Evolutionary conservation across 2,329 filamentous ascomycete genomes (phyloP), one percentile per base, ranked within the genome.

Genomic region (Paracorniculantispora psalliotae): DNA sequence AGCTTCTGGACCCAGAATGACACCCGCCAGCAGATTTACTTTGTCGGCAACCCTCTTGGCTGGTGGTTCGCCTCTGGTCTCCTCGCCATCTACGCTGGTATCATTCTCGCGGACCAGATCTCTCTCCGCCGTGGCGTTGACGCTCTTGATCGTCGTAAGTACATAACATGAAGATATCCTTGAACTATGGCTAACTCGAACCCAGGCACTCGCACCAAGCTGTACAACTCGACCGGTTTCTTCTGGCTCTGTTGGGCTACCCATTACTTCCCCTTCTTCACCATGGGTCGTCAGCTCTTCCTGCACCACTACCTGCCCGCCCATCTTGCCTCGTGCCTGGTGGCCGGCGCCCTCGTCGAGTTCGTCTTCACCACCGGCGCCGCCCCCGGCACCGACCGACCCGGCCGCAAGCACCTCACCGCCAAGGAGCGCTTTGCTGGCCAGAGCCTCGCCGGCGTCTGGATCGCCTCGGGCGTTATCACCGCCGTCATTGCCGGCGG

Each of bases 1-100:
- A 97, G 92, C 75, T 99, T 99, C 87, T 99, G 94, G 94, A 99
- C 94, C 9, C 90, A 97, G 72, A 92, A 91, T 72, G 91, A 96
- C 59, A 97, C 93, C 10, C 87, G 91, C 62, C 87, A 96, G 77
- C 94, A 99, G 74, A 99, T 99, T 65, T 99, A 99, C 78, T 99
- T 99, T 81, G 79, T 99, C 30, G 94, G 94, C 59, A 99, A 99
- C 77, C 94, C 94, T 0, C 75, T 97, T 63, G 94, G 93, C 60
- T 99, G 96, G 92, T 99, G 94, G 94, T 82, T 99, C 63, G 87
- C 91, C 15, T 96, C 91, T 74, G 92, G 90, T 76, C 79, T 99
- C 58, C 79, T 99, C 62, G 94, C 94, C 47, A 92, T 99, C 39
- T 97, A 94, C 72, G 91, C 86, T 25, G 94, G 94, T 64, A 94